Evolutionary conservation across 306 rosid species (phyloP), one percentile per base, ranked within the genome.

Genomic region (Castanea mollissima): DNA sequence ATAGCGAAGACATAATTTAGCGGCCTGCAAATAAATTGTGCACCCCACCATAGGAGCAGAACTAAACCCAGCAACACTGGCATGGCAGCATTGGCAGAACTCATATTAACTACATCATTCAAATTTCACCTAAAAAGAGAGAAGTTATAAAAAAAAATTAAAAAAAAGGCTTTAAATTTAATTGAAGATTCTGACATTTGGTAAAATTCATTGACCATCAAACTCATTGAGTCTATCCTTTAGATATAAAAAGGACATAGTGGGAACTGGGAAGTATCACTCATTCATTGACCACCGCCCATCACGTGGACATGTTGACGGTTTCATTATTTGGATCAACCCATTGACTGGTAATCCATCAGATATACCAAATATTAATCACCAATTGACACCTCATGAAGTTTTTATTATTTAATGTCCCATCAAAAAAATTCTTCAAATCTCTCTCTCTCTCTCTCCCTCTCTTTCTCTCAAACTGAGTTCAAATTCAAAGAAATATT

Each of bases 281-380:
- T 32, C 8, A 18, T 67, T 18, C 8, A 18, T 67, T 31, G 12
- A 6, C 60, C 89, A 87, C 91, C 86, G 90, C 20, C 92, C 92
- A 69, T 69, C 79, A 76, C 84, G 49, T 79, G 80, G 74, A 35
- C 27, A 27, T 20, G 12, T 67, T 67, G 72, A 34, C 72, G 19
- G 72, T 1, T 9, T 67, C 23, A 0, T 6, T 67, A 18, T 34
- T 67, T 67, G 13, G 12, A 67, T 23, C 27, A 34, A 18, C 11
- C 2, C 1, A 20, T 62, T 62, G 69, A 62, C 41, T 5, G 41
- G 5, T 27, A 8, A 19, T 67, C 51, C 51, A 34, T 67, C 25
- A 19, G 6, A 5, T 18, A 1, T 34, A 8, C 12, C 51, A 19
- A 67, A 5, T 2, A 2, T 25, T 49, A 7, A 32, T 34, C 52